Conservation (phyloP, 1,284 basidiomycete genomes). For the Tetrapyrgos nigripes region DNA sequence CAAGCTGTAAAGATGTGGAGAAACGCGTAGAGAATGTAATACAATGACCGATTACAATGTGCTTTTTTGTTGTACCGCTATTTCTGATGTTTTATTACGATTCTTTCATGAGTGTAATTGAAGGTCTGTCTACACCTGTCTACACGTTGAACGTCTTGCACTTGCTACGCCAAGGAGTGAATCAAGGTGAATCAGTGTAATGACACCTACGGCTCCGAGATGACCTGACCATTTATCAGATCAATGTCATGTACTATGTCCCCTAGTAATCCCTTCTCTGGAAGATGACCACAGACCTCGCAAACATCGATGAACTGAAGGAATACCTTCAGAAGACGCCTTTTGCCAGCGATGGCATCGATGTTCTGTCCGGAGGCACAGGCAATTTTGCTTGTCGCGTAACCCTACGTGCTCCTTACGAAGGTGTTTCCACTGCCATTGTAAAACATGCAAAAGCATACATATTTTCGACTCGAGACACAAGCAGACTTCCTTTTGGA, state of each 20-base stretch:
- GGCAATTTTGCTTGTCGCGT: constrained; percentile 63
- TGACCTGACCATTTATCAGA: neutral
- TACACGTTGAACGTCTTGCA: neutral
- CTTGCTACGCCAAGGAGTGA: neutral
- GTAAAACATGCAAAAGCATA: constrained; percentile 64
- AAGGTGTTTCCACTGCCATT: constrained; percentile 51
- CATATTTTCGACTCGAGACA: constrained; percentile 22
- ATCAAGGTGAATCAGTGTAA: too few species aligned
- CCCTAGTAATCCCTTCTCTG: neutral
- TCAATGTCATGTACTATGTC: neutral
- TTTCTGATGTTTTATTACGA: constrained; percentile 5
- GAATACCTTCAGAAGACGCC: constrained; percentile 44
- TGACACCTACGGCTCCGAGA: neutral
- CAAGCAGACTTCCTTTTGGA: constrained; percentile 40
- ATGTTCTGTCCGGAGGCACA: constrained; percentile 52
- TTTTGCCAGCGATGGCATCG: constrained; percentile 42
- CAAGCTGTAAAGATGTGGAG: constrained; percentile 63
- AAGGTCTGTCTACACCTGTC: constrained; percentile 7
- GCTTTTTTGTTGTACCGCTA: constrained; percentile 10
- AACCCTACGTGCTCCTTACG: constrained; percentile 42
- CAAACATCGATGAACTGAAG: constrained; percentile 40
- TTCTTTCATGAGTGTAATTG: constrained; percentile 3
- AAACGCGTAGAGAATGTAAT: constrained; percentile 3
- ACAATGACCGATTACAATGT: constrained; percentile 2
- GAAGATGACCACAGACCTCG: constrained; percentile 33